Evolutionary conservation across 2,329 filamentous ascomycete species (phyloP), one percentile per base, ranked within the genome.

Genomic region (Rugonectria rugulosa): DNA sequence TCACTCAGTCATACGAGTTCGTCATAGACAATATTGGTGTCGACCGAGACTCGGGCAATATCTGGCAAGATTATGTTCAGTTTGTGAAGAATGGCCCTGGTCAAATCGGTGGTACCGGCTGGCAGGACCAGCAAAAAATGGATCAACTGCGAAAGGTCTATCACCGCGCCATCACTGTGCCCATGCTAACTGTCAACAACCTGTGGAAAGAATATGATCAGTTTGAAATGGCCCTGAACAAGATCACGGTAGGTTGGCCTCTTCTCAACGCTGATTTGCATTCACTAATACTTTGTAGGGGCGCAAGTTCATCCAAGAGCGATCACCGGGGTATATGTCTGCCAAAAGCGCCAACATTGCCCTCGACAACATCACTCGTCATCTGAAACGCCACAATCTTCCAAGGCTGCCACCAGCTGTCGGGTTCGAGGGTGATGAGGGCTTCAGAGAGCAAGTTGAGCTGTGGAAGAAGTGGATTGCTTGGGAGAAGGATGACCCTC

Each of bases 71-170:
- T 63, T 98, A 98, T 68, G 88, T 99, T 58, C 88, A 95, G 63
- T 97, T 99, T 70, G 86, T 98, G 73, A 93, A 92, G 70, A 90
- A 86, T 32, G 91, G 90, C 0, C 95, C 95, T 1, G 95, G 95
- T 6, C 87, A 87, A 54, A 85, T 95, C 55, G 94, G 93, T 21
- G 95, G 94, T 37, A 88, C 82, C 55, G 88, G 86, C 55, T 99
- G 95, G 96, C 93, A 98, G 74, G 95, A 98, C 70, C 90, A 94
- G 75, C 95, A 98, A 71, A 99, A 99, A 80, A 96, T 97, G 89
- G 95, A 99, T 67, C 81, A 90, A 64, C 77, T 99, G 46, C 88
- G 95, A 56, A 96, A 96, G 72, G 90, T 91, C 1, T 99, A 97
- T 72, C 93, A 97, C 68, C 89, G 89, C 48, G 94, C 94, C 12